Percentiles rank a stretch among this genome's conserved stretches.
phyloP scores from a whole-genome alignment of 2,329 filamentous ascomycete species.

The Talaromyces piceae region DNA sequence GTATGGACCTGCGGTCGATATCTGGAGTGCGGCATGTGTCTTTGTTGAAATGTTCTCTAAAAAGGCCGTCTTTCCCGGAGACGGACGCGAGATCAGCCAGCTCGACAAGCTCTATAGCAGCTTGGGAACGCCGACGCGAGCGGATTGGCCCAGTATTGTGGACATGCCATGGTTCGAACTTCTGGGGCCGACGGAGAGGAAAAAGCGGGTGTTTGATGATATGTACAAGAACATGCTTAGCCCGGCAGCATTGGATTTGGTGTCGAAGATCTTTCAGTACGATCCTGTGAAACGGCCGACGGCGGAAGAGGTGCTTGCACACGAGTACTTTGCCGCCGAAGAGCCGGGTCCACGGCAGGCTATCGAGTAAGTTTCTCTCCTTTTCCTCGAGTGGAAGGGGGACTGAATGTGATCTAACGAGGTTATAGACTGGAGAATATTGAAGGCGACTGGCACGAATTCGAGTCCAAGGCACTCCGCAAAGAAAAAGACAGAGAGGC shows the following conservation, averaged over 20 bases:
- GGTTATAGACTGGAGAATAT: slow-evolving; percentile 61
- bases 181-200: slow-evolving; percentile 67
- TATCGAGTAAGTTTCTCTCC: slow-evolving; percentile 58
- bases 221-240: slow-evolving; percentile 73
- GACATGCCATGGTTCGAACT: slow-evolving; percentile 98
- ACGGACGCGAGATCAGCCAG: slow-evolving; percentile 92
- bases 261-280: slow-evolving; percentile 79
- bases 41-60: slow-evolving; percentile 94
- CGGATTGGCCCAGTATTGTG: slow-evolving; percentile 81
- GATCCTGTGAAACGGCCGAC: slow-evolving; percentile 78
- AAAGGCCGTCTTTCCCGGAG: slow-evolving; percentile 88
- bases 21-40: slow-evolving; percentile 96
- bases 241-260: slow-evolving; percentile 72
- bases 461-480: slow-evolving; percentile 88
- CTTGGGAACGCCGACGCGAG: slow-evolving; percentile 75
- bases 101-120: slow-evolving; percentile 94
- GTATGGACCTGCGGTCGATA: slow-evolving; percentile 82
- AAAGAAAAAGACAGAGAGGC: slow-evolving; percentile 70
- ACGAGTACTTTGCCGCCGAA: slow-evolving; percentile 82
- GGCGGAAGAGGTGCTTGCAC: slow-evolving; percentile 74
- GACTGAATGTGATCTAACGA: slow-evolving; percentile 6
- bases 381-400: slow-evolving; percentile 7
- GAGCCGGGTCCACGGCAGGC: slow-evolving; percentile 70
- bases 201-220: slow-evolving; percentile 69
- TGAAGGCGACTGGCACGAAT: slow-evolving; percentile 96